Evolutionary conservation across 1,139 yeast species (phyloP), one percentile per base, ranked within the genome.

Genomic region (Wickerhamomyces sp.): DNA sequence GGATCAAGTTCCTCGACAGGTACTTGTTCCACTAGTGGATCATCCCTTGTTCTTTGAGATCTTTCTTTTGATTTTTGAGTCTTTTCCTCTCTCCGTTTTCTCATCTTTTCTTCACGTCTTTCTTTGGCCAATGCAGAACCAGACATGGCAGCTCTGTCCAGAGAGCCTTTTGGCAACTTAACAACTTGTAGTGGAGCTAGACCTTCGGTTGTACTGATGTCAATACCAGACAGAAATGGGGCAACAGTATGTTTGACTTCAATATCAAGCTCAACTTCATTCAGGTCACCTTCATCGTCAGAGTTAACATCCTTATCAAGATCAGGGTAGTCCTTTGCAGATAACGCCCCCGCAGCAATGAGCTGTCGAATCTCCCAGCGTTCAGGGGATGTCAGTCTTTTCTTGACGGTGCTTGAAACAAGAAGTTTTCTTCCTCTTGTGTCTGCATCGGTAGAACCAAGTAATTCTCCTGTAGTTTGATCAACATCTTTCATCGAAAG

Each of bases 361-460:
- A 86, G 63, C 51, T 89, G 96, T 23, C 85, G 67, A 34, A 86
- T 70, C 51, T 89, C 96, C 95, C 96, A 89, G 38, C 89, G 62
- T 55, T 89, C 97, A 1, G 95, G 94, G 0, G 94, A 82, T 0
- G 93, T 80, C 25, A 82, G 57, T 33, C 86, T 62, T 47, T 78
- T 67, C 38, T 65, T 57, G 5, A 39, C 38, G n/a, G 44, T 28
- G 13, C 22, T 16, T 16, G 33, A 23, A 14, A 48, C 37, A 37
- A 44, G 39, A 23, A 44, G 32, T 33, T 41, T 59, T 37, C 62
- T 55, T 21, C 62, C 64, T 16, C 47, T 40, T 19, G 32, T 35
- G 8, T 35, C 34, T 20, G 27, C 39, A 12, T 33, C 48, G 4
- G 18, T 12, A 8, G 7, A 25, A 9, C 25, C 7, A 41, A 41